A percentile compares a stretch with the other conserved stretches of the same genome.
Evolutionary conservation across 768 basidiomycete species (phyloP).

Genomic region (Leccinellum rugosiceps): DNA sequence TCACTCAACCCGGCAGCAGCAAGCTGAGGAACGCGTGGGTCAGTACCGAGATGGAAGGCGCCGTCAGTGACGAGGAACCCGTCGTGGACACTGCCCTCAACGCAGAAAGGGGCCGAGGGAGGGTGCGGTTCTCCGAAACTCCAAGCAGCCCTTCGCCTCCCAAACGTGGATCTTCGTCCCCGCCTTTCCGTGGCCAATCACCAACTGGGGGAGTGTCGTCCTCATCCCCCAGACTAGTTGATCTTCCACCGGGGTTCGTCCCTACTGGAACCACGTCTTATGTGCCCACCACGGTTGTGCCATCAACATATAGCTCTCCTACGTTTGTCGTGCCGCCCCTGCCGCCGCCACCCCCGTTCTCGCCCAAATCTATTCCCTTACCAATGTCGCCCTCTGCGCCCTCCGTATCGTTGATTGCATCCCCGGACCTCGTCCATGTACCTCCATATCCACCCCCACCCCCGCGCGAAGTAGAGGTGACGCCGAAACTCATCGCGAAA

Average conservation of each 20-base stretch:
- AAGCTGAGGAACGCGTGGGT: slow-evolving; percentile 34
- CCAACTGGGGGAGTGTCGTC: slow-evolving; percentile 5
- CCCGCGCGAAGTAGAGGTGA: slow-evolving; percentile 42
- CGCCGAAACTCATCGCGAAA: slow-evolving; percentile 63
- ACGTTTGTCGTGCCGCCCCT: slow-evolving; percentile 17
- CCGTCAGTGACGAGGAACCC: slow-evolving; percentile 26
- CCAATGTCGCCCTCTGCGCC: slow-evolving; percentile 1
- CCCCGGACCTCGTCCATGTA: slow-evolving; percentile 5
- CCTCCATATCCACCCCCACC: slow-evolving; percentile 23
- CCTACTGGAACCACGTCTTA: slow-evolving; percentile 22
- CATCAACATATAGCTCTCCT: slow-evolving; percentile 9
- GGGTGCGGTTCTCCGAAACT: slow-evolving; percentile 19
- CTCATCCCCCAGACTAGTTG: slow-evolving; percentile 15
- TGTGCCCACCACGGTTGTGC: slow-evolving; percentile 9
- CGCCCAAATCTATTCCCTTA: slow-evolving; percentile 23
- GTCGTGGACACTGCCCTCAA: slow-evolving; percentile 17
- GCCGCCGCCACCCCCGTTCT: slow-evolving; percentile 7
- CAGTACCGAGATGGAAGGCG: slow-evolving; percentile 43
- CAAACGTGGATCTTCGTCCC: slow-evolving; percentile 9
- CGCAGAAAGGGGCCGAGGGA: neutral
- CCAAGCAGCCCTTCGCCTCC: slow-evolving; percentile 16
- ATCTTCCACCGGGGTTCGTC: slow-evolving; percentile 30
- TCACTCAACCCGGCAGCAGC: slow-evolving; percentile 17
- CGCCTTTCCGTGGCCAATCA: slow-evolving; percentile 3
- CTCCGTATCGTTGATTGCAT: no score